These are phyloP conservation scores for Phylloporus rhodoxanthus DNA, from an alignment of 768 basidiomycete species.

Conservation along the genomic window DNA sequence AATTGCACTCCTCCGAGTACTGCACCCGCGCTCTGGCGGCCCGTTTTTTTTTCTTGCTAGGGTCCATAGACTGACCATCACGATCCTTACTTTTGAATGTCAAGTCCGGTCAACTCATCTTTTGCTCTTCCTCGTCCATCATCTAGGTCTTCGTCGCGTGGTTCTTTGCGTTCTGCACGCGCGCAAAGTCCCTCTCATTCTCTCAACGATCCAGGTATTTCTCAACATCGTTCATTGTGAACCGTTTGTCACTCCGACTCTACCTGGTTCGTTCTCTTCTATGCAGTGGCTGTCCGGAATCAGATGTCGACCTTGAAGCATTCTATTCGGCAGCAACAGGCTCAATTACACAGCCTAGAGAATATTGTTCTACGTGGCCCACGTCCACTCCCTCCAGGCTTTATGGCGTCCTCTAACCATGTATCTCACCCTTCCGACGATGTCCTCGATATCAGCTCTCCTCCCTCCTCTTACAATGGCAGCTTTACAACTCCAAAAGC, in stretches of 20 bases:
- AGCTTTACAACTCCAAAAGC: slow-evolving; percentile 41
- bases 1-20: background rate
- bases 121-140: slow-evolving; percentile 31
- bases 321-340: slow-evolving; percentile 78
- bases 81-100: slow-evolving; percentile 31
- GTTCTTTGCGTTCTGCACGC: slow-evolving; percentile 42
- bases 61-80: slow-evolving; percentile 20
- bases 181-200: slow-evolving; percentile 51
- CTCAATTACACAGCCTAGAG: slow-evolving; percentile 67
- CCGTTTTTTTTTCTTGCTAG: slow-evolving; percentile 1
- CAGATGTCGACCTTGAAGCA: slow-evolving; percentile 81
- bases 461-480: slow-evolving; percentile 30
- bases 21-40: slow-evolving; percentile 2
- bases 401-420: slow-evolving; percentile 37
- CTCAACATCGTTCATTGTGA: slow-evolving; percentile 18
- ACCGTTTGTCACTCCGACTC: slow-evolving; percentile 16
- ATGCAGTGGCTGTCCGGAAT: slow-evolving; percentile 64
- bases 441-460: slow-evolving; percentile 29
- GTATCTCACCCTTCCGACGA: slow-evolving; percentile 31
- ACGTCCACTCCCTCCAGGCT: slow-evolving; percentile 46
- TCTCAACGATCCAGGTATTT: slow-evolving; percentile 63
- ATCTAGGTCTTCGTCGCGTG: slow-evolving; percentile 47
- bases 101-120: slow-evolving; percentile 31
- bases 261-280: slow-evolving; percentile 24
- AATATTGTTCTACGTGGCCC: slow-evolving; percentile 62